Evolutionary conservation across 768 basidiomycete genomes (phyloP), one percentile per base, ranked within the genome.

Genomic region (Boletus coccyginus): DNA sequence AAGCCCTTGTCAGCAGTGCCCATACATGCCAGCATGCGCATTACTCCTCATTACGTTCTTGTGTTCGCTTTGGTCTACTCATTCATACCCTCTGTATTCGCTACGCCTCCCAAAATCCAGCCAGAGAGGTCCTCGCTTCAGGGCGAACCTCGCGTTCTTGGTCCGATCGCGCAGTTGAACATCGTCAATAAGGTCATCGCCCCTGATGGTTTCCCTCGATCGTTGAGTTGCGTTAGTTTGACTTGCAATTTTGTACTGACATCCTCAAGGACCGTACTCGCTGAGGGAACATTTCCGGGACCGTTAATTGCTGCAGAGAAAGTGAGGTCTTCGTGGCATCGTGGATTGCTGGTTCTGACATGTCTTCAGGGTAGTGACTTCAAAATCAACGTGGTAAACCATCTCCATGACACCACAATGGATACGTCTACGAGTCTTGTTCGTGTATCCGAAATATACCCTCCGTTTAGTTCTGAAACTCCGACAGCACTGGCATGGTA

Each of bases 401-500:
- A 68, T 29, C 65, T 84, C 35, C 71, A 67, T 3, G 78, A 83
- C 50, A 64, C 65, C 2, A 71, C 77, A 2, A 84, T 85, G 83
- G 59, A 78, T 36, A 73, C 73, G 47, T 73, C 70, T 7, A 84
- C 83, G 13, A 80, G 77, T 46, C 75, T 84, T 45, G 82, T 83
- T 53, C 57, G 79, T 62, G 7, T 27, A 32, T 31, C 14, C 9
- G 24, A 19, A n/a, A 13, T 33, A 19, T 24, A 33, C 11, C 2
- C 17, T 9, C 44, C 27, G 8, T n/a, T 17, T 44, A 35, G 13
- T 5, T 41, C 35, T 35, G 1, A 58, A 13, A 51, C 14, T 21
- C 5, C 24, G 3, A 9, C n/a, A 83, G 81, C 81, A 83, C 56
- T 83, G 81, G 81, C 82, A 83, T 59, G 81, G 81, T 10, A 59